Conservation (phyloP, 202 grass and related monocot genomes). For the Setaria viridis region DNA sequence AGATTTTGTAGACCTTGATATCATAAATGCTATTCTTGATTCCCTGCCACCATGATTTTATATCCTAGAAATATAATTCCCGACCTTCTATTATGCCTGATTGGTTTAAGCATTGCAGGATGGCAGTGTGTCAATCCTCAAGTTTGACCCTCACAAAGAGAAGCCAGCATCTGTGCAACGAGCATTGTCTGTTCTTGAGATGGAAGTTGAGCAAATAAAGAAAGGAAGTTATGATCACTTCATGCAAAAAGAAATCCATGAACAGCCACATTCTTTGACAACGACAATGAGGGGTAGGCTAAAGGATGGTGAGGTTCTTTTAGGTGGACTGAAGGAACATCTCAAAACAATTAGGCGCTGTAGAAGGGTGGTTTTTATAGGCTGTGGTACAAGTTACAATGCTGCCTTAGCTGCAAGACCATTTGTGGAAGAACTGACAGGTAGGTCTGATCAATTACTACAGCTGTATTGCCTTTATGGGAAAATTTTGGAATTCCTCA, state of each 20-base stretch:
- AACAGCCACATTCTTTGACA: background rate
- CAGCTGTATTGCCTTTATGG: background rate
- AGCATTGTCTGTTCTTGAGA: conserved; percentile 91
- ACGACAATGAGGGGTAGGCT: no score
- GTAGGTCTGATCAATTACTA: conserved; percentile 45
- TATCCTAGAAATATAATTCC: conserved; percentile 1
- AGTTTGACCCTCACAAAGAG: conserved; percentile 79
- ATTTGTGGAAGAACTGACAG: conserved; percentile 87
- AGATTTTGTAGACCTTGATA: conserved; percentile 3
- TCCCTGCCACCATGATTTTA: background rate
- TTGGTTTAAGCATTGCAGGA: conserved; percentile 58
- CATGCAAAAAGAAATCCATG: conserved; percentile 98
- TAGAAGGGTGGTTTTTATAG: no score
- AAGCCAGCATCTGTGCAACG: conserved; percentile 88
- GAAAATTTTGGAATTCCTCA: background rate
- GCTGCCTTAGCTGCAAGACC: conserved; percentile 86
- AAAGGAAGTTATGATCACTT: conserved; percentile 92
- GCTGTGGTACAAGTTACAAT: conserved; percentile 93
- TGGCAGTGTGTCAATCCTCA: conserved; percentile 84
- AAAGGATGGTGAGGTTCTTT: no score
- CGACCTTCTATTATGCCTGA: conserved; percentile 3
- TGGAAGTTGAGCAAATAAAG: conserved; percentile 98
- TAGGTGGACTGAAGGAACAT: no score
- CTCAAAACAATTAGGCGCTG: no score
- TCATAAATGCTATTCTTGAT: background rate